phyloP scores from a whole-genome alignment of 176 grass and related monocot species.

The Zea luxurians region DNA sequence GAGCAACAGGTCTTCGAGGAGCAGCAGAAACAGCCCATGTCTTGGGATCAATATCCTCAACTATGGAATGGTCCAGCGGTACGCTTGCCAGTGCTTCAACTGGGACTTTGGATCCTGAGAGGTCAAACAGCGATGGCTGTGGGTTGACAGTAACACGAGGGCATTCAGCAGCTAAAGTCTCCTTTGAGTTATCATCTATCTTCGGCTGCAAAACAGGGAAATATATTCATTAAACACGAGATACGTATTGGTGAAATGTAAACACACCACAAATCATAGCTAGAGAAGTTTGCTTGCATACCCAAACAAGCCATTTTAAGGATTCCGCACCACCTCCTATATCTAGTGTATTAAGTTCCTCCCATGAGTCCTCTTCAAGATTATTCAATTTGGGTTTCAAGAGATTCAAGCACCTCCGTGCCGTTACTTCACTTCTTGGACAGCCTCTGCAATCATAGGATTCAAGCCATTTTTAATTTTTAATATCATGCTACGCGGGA shows the following conservation, averaged over 20 bases:
- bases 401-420: conserved; percentile 64
- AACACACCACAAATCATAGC: background rate
- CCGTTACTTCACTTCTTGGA: conserved; percentile 74
- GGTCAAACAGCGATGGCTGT: conserved; percentile 49
- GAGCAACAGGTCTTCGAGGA: conserved; percentile 30
- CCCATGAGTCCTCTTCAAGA: conserved; percentile 93
- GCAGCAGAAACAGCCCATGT: conserved; percentile 67
- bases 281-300: conserved; percentile 32
- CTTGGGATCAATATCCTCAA: conserved; percentile 78
- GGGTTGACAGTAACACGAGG: conserved; percentile 77
- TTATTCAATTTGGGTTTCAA: conserved; percentile 86
- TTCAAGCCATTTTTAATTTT: conserved; percentile 41
- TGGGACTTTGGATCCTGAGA: conserved; percentile 57
- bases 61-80: conserved; percentile 65
- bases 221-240: conserved; percentile 12
- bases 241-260: background rate
- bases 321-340: conserved; percentile 71
- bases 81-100: conserved; percentile 54
- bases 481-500: conserved; percentile 13
- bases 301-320: conserved; percentile 87
- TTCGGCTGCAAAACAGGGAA: conserved; percentile 51
- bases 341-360: conserved; percentile 73
- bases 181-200: conserved; percentile 83
- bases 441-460: conserved; percentile 75
- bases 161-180: conserved; percentile 60